These are phyloP conservation scores for Mycotypha africana DNA, from an alignment of 371 early-diverging fungal species.

Conservation along the genomic window DNA sequence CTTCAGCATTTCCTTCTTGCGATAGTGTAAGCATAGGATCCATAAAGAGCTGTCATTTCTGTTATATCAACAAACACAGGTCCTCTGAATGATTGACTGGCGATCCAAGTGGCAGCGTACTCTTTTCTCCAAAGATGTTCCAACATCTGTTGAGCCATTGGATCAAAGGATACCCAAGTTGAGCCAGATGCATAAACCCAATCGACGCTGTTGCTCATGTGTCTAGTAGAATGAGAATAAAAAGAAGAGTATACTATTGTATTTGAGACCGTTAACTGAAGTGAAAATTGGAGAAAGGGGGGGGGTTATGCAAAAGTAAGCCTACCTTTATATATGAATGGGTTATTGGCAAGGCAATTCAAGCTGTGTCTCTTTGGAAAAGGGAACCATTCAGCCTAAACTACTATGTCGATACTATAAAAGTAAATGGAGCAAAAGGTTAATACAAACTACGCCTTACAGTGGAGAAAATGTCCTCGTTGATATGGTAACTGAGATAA, in stretches of 20 bases:
- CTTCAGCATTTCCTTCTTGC: too few relatives aligned
- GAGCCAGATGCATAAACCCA: conserved; percentile 14
- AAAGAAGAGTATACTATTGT: neutral
- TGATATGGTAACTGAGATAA: too few relatives aligned
- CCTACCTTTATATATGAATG: too few relatives aligned
- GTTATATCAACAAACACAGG: conserved; percentile 5
- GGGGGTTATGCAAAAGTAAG: too few relatives aligned
- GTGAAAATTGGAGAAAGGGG: neutral
- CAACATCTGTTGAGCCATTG: neutral
- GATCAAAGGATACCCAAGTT: conserved; percentile 7
- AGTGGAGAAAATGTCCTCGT: too few relatives aligned
- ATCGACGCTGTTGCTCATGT: neutral
- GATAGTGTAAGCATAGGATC: conserved; percentile 2
- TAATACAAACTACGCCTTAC: too few relatives aligned
- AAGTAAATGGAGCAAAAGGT: too few relatives aligned
- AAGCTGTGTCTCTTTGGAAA: too few relatives aligned
- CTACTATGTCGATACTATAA: too few relatives aligned
- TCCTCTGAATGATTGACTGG: neutral
- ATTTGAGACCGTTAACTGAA: neutral
- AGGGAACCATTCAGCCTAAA: too few relatives aligned
- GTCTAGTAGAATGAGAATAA: neutral
- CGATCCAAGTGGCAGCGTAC: conserved; percentile 4
- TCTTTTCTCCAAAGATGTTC: conserved; percentile 5
- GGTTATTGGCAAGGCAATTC: too few relatives aligned
- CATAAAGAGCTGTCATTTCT: conserved; percentile 3